phyloP scores from a whole-genome alignment of 139 green algal genomes.

The Bryopsis sp. region DNA sequence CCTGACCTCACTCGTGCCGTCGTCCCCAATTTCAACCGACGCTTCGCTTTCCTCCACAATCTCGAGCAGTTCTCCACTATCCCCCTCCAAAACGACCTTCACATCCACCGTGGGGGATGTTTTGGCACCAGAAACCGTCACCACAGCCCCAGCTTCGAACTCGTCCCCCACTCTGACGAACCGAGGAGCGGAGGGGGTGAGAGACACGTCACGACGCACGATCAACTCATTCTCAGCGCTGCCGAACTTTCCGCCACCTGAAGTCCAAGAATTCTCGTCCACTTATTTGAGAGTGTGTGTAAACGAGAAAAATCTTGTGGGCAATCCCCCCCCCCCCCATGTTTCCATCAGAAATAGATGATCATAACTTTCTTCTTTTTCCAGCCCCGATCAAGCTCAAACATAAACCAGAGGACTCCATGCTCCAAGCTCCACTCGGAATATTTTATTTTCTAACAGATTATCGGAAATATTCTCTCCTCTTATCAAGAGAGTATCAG shows the following conservation, averaged over 20 bases:
- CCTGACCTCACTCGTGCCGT: background rate
- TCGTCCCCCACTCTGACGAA: conserved; percentile 40
- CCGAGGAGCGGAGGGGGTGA: conserved; percentile 43
- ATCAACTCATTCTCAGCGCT: conserved; percentile 30
- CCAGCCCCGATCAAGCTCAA: too few relatives aligned
- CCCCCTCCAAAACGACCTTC: background rate
- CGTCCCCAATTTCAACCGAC: background rate
- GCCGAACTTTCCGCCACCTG: conserved; percentile 27
- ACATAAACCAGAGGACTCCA: too few relatives aligned
- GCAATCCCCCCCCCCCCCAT: too few relatives aligned
- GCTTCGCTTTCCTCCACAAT: background rate
- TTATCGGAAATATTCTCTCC: too few relatives aligned
- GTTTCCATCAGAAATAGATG: too few relatives aligned
- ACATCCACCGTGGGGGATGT: background rate
- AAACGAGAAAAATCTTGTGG: too few relatives aligned
- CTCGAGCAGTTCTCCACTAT: background rate
- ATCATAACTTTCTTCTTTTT: too few relatives aligned
- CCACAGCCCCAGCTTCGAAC: conserved; percentile 44
- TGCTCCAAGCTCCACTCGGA: too few relatives aligned
- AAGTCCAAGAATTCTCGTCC: too few relatives aligned
- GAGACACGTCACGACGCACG: conserved; percentile 39
- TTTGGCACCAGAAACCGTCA: conserved; percentile 21
- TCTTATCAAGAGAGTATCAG: too few relatives aligned
- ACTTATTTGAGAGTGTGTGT: too few relatives aligned
- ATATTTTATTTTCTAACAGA: too few relatives aligned